Evolutionary conservation across 106 monocot genomes (phyloP), one percentile per base, ranked within the genome.

Genomic region (Phalaenopsis aphrodite): DNA sequence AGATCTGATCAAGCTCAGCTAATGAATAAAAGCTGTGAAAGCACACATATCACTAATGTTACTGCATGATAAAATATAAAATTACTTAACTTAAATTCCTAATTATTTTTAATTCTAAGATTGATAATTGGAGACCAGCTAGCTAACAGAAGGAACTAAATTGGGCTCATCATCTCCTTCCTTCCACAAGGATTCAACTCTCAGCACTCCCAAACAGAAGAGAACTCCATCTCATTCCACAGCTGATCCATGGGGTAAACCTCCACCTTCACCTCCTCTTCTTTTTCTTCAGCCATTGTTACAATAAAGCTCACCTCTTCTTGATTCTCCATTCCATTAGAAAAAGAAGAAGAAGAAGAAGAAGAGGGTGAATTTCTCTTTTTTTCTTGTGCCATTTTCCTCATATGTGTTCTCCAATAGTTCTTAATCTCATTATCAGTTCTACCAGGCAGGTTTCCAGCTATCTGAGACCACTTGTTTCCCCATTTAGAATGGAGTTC

Each of bases 351-450:
- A 16, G 86, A 83, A 12, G 80, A 79, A 57, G 47, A 36, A 48
- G 47, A 45, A 42, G 9, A 1, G 5, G 0, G 21, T 8, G 36
- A 30, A 19, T 74, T 79, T 47, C 37, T 74, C 75, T 85, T 92
- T 42, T 57, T 71, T 65, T 92, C 91, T 75, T 92, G 91, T 8
- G 91, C 89, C 76, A 87, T 89, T 83, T 91, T 91, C 47, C 91
- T 87, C 88, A 87, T 91, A 56, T 87, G 91, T 5, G 89, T 91
- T 67, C 88, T 87, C 91, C 91, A 91, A 81, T 91, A 91, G 75
- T 91, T 91, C 85, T 91, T 91, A 79, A 91, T 91, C 83, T 91
- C 91, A 65, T 91, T 91, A 21, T 91, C 91, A 0, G 91, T 91
- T 46, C 91, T 86, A 5, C 91, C 91, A 3, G 91, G 91, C 5